Evolutionary conservation across 176 grass and related monocot species (phyloP).

Genomic region (Musa troglodytarum): DNA sequence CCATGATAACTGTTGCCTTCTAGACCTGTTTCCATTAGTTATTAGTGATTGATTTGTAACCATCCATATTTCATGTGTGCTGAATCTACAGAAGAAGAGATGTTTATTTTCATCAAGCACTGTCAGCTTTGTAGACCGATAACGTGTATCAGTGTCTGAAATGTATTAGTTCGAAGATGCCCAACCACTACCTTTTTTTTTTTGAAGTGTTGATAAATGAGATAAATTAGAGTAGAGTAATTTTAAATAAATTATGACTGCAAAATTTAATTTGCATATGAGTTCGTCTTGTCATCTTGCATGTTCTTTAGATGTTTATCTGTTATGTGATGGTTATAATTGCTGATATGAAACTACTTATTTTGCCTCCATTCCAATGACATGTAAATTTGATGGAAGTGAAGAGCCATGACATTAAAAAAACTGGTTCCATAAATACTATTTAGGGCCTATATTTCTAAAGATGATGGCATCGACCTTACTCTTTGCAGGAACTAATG

Average conservation of each 20-base stretch:
- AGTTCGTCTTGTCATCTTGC: background rate
- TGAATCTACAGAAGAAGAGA: background rate
- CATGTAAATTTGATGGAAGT: background rate
- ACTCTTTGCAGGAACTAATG: constrained; percentile 71
- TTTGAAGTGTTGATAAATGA: background rate
- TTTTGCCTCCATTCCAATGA: background rate
- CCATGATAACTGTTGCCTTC: background rate
- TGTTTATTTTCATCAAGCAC: background rate
- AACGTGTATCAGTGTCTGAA: background rate
- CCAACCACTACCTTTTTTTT: background rate
- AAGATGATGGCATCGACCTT: background rate
- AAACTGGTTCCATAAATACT: background rate
- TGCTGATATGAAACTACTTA: background rate
- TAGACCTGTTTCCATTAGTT: background rate
- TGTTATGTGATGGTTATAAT: background rate
- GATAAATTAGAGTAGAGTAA: background rate
- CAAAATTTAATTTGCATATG: background rate
- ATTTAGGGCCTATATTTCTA: background rate
- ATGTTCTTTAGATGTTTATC: background rate
- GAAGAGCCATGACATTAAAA: background rate
- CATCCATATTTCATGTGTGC: background rate
- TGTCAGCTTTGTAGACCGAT: background rate
- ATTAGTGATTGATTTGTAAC: background rate
- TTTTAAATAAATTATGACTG: background rate
- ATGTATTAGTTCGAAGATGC: background rate